These are phyloP conservation scores for Nitzschia sp. DNA, from an alignment of 108 stramenopile species.

Conservation along the genomic window DNA sequence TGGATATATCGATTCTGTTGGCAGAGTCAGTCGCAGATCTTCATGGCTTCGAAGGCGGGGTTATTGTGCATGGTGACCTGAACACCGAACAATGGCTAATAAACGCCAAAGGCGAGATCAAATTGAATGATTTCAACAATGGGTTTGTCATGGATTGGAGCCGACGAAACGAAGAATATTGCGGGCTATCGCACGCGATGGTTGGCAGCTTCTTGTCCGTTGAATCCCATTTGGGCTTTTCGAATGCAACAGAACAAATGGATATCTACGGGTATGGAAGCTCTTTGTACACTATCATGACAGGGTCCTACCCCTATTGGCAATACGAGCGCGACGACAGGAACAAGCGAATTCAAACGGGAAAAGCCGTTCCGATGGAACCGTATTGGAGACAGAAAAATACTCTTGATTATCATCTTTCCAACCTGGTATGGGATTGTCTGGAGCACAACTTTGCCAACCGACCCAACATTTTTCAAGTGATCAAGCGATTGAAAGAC, in stretches of 20 bases:
- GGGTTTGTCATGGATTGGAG: conserved; percentile 16
- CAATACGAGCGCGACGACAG: background rate
- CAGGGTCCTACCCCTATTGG: conserved; percentile 42
- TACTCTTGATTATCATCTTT: background rate
- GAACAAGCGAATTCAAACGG: no score
- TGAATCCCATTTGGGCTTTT: background rate
- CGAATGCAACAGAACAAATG: background rate
- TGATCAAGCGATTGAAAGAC: background rate
- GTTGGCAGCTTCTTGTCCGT: background rate
- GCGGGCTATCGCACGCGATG: background rate
- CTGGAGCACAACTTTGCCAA: conserved; percentile 43
- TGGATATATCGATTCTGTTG: conserved; percentile 56
- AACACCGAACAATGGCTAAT: conserved; percentile 76
- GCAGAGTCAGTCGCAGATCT: conserved; percentile 68
- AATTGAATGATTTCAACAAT: conserved; percentile 80
- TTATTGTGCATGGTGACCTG: conserved; percentile 64
- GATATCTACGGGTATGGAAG: conserved; percentile 26
- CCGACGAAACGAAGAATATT: background rate
- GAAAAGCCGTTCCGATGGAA: no score
- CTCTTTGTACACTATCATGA: conserved; percentile 63
- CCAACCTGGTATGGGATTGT: background rate
- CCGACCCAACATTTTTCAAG: conserved; percentile 40
- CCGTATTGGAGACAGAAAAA: no score
- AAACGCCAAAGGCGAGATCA: conserved; percentile 50
- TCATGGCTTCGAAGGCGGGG: conserved; percentile 63